Evolutionary conservation across 441 rosid genomes (phyloP).

Genomic region (Erodium moschatum): DNA sequence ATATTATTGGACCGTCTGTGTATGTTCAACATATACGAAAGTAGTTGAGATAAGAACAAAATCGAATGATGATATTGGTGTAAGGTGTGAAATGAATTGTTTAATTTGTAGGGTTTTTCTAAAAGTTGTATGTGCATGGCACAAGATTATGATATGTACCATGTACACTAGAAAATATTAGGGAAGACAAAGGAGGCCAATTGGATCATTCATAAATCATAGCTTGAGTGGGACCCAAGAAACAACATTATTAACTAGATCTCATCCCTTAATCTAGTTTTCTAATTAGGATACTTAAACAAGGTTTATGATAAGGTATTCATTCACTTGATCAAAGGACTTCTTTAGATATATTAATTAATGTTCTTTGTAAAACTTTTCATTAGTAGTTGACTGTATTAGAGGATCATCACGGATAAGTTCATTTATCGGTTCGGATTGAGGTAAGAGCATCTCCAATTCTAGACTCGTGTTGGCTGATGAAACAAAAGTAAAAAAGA

Average conservation of each 20-base stretch:
- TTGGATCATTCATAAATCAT: constrained; percentile 1
- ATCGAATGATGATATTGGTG: neutral
- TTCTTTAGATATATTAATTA: too few relatives aligned
- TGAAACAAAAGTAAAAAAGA: too few relatives aligned
- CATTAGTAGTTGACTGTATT: too few relatives aligned
- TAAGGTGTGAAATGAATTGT: constrained; percentile 7
- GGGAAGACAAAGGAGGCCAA: neutral
- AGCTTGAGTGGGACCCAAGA: neutral
- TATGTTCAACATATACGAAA: too few relatives aligned
- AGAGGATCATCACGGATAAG: too few relatives aligned
- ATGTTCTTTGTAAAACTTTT: too few relatives aligned
- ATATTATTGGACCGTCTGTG: too few relatives aligned
- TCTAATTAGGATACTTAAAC: constrained; percentile 14
- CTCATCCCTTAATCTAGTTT: constrained; percentile 13
- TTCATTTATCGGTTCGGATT: too few relatives aligned
- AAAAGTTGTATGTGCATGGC: neutral
- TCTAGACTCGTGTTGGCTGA: too few relatives aligned
- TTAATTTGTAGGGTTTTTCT: neutral
- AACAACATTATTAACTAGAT: constrained; percentile 8
- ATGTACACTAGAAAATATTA: neutral
- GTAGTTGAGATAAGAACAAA: neutral
- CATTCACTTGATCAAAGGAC: too few relatives aligned
- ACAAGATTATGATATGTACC: constrained; percentile 19
- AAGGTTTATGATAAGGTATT: constrained; percentile 14
- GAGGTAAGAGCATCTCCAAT: too few relatives aligned